Evolutionary conservation across 2,329 filamentous ascomycete genomes (phyloP), one percentile per base, ranked within the genome.

Genomic region (Venturia pyrina): DNA sequence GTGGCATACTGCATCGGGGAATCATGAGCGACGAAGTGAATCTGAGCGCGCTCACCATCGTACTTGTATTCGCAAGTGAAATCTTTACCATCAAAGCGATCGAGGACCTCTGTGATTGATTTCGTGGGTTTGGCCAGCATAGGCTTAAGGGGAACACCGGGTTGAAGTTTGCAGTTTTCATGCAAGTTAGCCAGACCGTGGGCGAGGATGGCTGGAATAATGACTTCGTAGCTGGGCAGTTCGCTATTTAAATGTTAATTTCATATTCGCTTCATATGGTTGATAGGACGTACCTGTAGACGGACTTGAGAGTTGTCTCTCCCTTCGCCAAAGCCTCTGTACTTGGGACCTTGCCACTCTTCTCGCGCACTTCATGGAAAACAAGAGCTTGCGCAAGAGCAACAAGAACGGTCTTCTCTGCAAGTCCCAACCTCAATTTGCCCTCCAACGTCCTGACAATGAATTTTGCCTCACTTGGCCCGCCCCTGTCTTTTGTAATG

Each of bases 1-100:
- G 79, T 81, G 5, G 88, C 84, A 70, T 91, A 88, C 65, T 91
- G 83, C 67, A 89, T 80, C 1, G 86, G 80, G 11, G 90, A 85
- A 68, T 93, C 89, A 68, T 91, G 90, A 5, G 93, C 88, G 41
- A 98, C 91, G 70, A 96, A 99, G 75, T 99, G 95, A 63, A 99
- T 98, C 75, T 99, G 95, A n/a, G 95, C 95, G 74, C 95, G 85
- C 77, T 99, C 95, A 62, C 95, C 95, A 72, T 99, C 95, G 73
- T 99, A 99, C 77, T 99, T 99, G 82, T 96, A 99, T 75, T 99
- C 95, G 78, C 95, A 99, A 0, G 95, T 98, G 73, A 99, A 99
- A 34, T 89, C 89, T 74, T 96, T 95, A 69, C 90, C 87, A 74
- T 98, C 95, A 70, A 99, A 99, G 5, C 95, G 90, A 76, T 99